Conservation (phyloP, 257 asterid genomes). For the Solanum medicagineum region DNA sequence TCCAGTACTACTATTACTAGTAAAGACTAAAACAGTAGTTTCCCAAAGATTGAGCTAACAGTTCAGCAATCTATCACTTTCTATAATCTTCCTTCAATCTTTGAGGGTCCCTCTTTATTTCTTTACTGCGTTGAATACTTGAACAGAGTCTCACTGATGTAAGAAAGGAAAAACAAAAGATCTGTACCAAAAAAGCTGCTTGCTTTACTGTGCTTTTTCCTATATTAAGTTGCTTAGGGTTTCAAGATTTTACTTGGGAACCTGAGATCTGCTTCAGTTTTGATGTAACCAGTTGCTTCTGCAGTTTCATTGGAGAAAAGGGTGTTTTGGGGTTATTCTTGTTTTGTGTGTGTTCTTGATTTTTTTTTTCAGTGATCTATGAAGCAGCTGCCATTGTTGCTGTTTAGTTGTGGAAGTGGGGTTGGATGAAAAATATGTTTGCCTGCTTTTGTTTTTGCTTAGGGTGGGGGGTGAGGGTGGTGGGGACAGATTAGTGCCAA, state of each 20-base stretch:
- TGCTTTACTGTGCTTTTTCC: slow-evolving; percentile 22
- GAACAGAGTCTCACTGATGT: not conserved
- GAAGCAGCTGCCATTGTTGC: slow-evolving; percentile 9
- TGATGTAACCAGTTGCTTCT: slow-evolving; percentile 2
- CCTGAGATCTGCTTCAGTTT: slow-evolving; percentile 41
- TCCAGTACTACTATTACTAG: not conserved
- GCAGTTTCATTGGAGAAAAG: not conserved
- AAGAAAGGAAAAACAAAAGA: not conserved
- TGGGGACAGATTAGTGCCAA: not conserved
- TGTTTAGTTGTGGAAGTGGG: slow-evolving; percentile 24
- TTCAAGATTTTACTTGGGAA: slow-evolving; percentile 11
- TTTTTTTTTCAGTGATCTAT: slow-evolving; percentile 2
- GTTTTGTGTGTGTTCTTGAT: not conserved
- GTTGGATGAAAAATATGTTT: slow-evolving; percentile 34
- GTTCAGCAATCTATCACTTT: not conserved
- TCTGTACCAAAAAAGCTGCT: slow-evolving; percentile 36
- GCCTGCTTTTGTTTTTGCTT: slow-evolving; percentile 18
- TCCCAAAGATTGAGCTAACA: not conserved
- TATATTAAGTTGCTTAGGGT: slow-evolving; percentile 20
- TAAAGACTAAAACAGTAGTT: not conserved
- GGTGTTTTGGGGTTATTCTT: not conserved
- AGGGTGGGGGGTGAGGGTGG: slow-evolving; percentile 38
- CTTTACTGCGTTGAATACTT: not conserved
- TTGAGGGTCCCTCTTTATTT: not conserved
- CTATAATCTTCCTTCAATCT: slow-evolving; percentile 6